Evolutionary conservation across 2,329 filamentous ascomycete genomes (phyloP).

Genomic region (Ophiostoma pallidulum): DNA sequence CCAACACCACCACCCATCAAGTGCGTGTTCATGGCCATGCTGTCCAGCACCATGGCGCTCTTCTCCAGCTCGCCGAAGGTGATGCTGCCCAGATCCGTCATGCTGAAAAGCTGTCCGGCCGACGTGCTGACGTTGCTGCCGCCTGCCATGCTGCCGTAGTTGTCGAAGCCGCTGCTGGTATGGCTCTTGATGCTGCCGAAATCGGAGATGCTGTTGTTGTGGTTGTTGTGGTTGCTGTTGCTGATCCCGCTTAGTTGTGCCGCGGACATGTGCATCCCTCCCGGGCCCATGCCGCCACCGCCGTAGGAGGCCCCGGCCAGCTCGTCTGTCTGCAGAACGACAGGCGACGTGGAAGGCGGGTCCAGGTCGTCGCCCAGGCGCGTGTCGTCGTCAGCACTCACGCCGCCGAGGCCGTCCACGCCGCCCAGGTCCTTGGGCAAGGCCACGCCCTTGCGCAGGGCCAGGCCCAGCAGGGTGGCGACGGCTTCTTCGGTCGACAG

Average conservation of each 20-base stretch:
- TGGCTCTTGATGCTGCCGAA: too few relatives aligned
- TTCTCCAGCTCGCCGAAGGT: background rate
- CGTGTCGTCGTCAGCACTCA: background rate
- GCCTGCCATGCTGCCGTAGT: background rate
- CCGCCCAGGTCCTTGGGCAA: constrained; percentile 7
- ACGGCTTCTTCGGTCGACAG: background rate
- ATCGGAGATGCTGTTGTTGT: too few relatives aligned
- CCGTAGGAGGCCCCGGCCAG: background rate
- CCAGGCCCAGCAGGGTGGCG: background rate
- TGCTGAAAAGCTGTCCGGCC: constrained; percentile 1
- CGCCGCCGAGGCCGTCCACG: background rate
- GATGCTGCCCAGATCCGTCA: background rate
- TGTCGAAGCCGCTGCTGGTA: background rate
- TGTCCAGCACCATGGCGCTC: background rate
- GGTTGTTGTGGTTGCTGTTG: background rate
- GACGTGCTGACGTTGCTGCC: background rate
- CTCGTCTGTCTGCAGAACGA: background rate
- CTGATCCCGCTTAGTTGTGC: too few relatives aligned
- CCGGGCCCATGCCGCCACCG: too few relatives aligned
- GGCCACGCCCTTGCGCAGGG: background rate
- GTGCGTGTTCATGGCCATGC: too few relatives aligned
- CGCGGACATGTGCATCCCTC: too few relatives aligned
- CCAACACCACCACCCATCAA: too few relatives aligned
- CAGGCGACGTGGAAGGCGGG: constrained; percentile 1
- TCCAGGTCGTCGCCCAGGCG: background rate